Conservation (phyloP, 257 asterid genomes). For the Solanum paucissectum region DNA sequence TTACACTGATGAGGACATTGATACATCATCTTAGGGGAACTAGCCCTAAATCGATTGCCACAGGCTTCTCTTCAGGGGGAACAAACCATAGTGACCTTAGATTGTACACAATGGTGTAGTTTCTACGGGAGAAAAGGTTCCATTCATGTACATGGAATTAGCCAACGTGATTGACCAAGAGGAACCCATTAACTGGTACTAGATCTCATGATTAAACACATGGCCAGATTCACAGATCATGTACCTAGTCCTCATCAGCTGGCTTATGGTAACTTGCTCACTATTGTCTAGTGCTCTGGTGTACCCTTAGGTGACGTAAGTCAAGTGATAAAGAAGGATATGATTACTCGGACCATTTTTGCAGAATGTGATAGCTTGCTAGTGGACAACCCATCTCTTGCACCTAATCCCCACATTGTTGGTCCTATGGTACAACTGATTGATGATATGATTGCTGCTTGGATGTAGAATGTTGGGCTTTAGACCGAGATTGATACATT, state of each 20-base stretch:
- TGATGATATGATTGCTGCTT: not conserved
- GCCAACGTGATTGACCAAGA: not conserved
- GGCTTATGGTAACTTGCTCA: not conserved
- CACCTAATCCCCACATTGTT: not conserved
- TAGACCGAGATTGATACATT: not conserved
- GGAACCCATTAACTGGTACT: not conserved
- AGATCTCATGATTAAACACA: not conserved
- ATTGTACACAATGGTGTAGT: not conserved
- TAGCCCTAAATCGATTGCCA: not conserved
- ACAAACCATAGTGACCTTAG: not conserved
- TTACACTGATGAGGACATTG: not conserved
- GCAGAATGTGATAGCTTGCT: not conserved
- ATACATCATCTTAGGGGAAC: not conserved
- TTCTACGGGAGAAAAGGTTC: not conserved
- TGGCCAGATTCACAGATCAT: not conserved
- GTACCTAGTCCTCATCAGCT: not conserved
- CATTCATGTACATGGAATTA: not conserved
- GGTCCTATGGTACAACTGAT: not conserved
- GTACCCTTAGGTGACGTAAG: not conserved
- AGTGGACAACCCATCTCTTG: not conserved
- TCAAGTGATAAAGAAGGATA: not conserved
- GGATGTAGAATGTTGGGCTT: not conserved
- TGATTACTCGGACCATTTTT: not conserved
- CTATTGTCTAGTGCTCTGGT: not conserved
- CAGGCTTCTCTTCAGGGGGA: not conserved